Evolutionary conservation across 1,284 basidiomycete species (phyloP), one percentile per base, ranked within the genome.

Genomic region (Salmacisia buchloeana): DNA sequence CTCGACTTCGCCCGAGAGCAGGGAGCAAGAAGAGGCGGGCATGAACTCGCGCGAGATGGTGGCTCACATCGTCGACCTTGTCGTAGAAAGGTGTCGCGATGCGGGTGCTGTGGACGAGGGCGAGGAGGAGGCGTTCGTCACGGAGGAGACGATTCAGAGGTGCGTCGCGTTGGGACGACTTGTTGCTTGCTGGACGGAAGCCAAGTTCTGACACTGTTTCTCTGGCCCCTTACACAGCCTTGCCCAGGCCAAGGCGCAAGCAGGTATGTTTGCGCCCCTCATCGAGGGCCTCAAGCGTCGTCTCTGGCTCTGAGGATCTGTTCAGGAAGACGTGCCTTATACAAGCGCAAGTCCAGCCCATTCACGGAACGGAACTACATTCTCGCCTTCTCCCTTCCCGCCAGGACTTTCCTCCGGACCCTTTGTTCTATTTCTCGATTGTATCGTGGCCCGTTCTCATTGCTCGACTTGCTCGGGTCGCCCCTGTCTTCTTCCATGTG

Each of bases 231-330:
- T 31, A 34, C 27, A 21, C 67, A 71, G 73, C 21, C 67, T 76
- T 12, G 74, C 72, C 23, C 65, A 75, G 52, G 74, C 74, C 2
- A 75, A 75, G 33, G 66, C 70, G 0, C 67, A 75, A 63, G 72
- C 71, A 57, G 63, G 68, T 0, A 56, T 69, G 21, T 72, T 76
- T 12, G 73, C 68, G 2, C 67, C 71, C 18, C 66, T 75, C 2
- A 71, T 76, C 36, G 73, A 74, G 54, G 73, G 73, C 9, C 45
- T 76, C 35, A 76, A 75, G 63, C 64, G 74, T 36, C 66, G 74
- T 15, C 68, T 76, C 13, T 76, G 74, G 74, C 69, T 76, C 2
- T 76, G 49, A 54, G 12, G 3, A 18, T 5, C 18, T 31, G 23
- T 43, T n/a, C 15, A 43, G 5, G 23, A 5, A 5, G 23, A n/a